Conservation (phyloP, 345 rosid species). For the Lepidium africanum region DNA sequence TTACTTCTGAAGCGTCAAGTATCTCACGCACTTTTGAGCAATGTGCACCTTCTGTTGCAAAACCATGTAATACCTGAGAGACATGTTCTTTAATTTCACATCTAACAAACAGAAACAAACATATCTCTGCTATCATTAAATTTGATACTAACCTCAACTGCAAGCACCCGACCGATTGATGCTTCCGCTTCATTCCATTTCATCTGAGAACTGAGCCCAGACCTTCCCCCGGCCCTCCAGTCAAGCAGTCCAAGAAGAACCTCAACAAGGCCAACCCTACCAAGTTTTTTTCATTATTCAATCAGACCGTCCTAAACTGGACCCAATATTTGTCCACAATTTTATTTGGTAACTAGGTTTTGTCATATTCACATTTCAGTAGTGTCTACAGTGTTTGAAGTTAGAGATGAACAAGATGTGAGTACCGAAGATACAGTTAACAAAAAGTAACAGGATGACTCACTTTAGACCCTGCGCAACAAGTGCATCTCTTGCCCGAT, state of each 20-base stretch:
- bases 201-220: conserved; percentile 85
- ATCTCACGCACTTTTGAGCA: conserved; percentile 79
- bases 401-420: neutral
- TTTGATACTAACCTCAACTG: conserved; percentile 61
- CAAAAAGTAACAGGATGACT: conserved; percentile 19
- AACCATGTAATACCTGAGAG: conserved; percentile 86
- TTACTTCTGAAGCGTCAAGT: conserved; percentile 86
- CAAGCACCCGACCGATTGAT: conserved; percentile 94
- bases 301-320: neutral
- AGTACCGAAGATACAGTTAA: neutral
- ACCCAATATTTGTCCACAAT: neutral
- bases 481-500: conserved; percentile 97
- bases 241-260: conserved; percentile 97
- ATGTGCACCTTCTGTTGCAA: conserved; percentile 97
- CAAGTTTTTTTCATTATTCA: neutral
- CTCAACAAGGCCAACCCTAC: conserved; percentile 91
- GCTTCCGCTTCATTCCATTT: conserved; percentile 99
- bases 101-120: neutral
- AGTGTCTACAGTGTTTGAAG: neutral
- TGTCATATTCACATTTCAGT: neutral
- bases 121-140: neutral
- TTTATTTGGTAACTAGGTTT: neutral
- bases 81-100: neutral
- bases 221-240: conserved; percentile 92
- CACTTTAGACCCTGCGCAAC: conserved; percentile 98